Evolutionary conservation across 2,329 filamentous ascomycete species (phyloP), one percentile per base, ranked within the genome.

Genomic region (Fusarium sp.): DNA sequence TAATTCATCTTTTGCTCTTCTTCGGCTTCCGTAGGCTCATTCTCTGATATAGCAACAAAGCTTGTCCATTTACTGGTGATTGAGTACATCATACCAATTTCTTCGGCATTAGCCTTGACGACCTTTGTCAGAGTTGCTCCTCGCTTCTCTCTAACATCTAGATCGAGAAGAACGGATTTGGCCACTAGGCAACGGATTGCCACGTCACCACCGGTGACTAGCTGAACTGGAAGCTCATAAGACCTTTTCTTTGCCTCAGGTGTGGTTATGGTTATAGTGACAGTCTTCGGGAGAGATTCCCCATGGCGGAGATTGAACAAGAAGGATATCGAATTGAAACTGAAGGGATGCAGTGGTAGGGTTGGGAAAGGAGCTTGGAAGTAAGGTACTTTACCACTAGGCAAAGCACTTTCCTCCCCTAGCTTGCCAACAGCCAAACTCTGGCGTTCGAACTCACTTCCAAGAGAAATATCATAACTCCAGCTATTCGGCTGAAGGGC

Each of bases 281-380:
- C 8, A 8, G 3, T 0, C 1, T 23, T 9, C 3, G 50, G 49
- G 0, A 30, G 6, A 0, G 5, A 0, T 0, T 4, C 24, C 8
- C 24, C 24, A 26, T 26, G 24, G 8, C 24, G 24, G 8, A 26
- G 24, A 9, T 26, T 26, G 8, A 26, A 9, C 11, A 54, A 12
- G 30, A 54, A 54, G 1, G 4, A 54, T 1, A 38, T 28, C 0
- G 50, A 38, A 11, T 17, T 12, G 4, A 54, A 54, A 4, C 14
- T 38, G 8, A 54, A 54, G 1, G 50, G 50, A 21, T 54, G 50
- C 0, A 54, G 50, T 0, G 42, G 10, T 0, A 20, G 20, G 3
- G 24, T 38, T 2, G 30, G 12, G 3, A 7, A 38, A 19, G 42
- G 50, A 10, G 10, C 23, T 5, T 54, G 50, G 11, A 54, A 14